phyloP scores from a whole-genome alignment of 179 eudicot species.

The Vitellaria paradoxa region DNA sequence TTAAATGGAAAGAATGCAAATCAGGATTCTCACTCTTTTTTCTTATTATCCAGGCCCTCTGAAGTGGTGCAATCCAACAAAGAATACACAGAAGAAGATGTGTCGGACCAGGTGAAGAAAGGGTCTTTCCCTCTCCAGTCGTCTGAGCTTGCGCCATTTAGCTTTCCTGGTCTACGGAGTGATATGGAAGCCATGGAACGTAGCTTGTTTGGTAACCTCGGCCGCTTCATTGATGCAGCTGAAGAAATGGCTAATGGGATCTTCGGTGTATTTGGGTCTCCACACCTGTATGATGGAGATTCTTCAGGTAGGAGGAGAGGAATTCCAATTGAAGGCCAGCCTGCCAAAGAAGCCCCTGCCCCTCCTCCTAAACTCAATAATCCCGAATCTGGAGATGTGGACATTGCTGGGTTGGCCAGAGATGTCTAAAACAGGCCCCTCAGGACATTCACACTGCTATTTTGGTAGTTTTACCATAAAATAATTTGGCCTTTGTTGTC shows the following conservation, averaged over 20 bases:
- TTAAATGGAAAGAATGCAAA: neutral
- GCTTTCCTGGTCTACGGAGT: constrained; percentile 71
- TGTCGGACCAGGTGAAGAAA: constrained; percentile 53
- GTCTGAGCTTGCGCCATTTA: constrained; percentile 38
- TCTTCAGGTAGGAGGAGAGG: constrained; percentile 35
- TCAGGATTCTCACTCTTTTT: neutral
- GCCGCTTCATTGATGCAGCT: constrained; percentile 72
- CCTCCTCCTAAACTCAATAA: constrained; percentile 14
- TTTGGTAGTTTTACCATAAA: neutral
- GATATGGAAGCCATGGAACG: constrained; percentile 74
- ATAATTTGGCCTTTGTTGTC: too few species aligned
- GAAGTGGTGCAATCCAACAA: constrained; percentile 72
- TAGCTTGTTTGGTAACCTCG: constrained; percentile 51
- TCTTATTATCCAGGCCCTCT: constrained; percentile 52
- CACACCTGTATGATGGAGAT: constrained; percentile 33
- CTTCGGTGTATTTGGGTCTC: constrained; percentile 42
- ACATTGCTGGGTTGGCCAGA: constrained; percentile 64
- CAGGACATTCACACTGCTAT: too few species aligned
- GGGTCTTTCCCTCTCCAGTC: constrained; percentile 39
- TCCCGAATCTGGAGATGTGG: constrained; percentile 47
- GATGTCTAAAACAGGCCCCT: constrained; percentile 46
- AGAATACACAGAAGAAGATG: constrained; percentile 94
- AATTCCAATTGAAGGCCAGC: constrained; percentile 41
- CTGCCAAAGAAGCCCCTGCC: constrained; percentile 23
- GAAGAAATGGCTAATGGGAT: constrained; percentile 67